These are phyloP conservation scores for Fremontodendron californicum DNA, from an alignment of 345 rosid genomes.

Conservation along the genomic window DNA sequence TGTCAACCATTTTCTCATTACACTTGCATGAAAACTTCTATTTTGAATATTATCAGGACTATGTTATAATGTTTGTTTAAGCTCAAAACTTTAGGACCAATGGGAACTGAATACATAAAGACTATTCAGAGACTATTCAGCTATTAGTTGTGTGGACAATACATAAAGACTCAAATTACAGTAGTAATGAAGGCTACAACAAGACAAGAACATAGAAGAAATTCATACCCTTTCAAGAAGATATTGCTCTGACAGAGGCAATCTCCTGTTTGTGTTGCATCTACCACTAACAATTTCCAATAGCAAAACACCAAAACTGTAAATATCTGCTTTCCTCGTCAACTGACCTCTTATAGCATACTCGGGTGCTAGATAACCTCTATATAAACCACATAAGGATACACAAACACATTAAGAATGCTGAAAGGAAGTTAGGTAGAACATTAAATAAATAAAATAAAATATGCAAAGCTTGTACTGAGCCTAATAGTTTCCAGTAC, in stretches of 20 bases:
- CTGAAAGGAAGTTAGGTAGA: neutral
- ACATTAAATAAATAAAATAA: neutral
- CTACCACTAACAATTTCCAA: conserved; percentile 68
- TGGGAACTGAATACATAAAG: neutral
- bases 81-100: neutral
- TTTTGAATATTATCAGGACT: neutral
- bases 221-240: conserved; percentile 60
- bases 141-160: neutral
- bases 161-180: neutral
- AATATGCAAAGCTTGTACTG: neutral
- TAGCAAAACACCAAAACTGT: conserved; percentile 70
- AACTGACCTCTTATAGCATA: conserved; percentile 66
- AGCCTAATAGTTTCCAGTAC: neutral
- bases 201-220: conserved; percentile 4
- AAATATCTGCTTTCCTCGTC: conserved; percentile 67
- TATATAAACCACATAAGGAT: conserved; percentile 20
- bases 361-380: conserved; percentile 80
- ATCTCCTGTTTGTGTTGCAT: conserved; percentile 44
- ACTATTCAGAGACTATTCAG: neutral
- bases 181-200: neutral
- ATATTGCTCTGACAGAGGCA: conserved; percentile 42
- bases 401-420: neutral
- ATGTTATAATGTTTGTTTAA: neutral
- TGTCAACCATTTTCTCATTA: neutral
- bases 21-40: neutral